phyloP scores from a whole-genome alignment of 73 alveolate species.

The Tetrahymena elliotti region DNA sequence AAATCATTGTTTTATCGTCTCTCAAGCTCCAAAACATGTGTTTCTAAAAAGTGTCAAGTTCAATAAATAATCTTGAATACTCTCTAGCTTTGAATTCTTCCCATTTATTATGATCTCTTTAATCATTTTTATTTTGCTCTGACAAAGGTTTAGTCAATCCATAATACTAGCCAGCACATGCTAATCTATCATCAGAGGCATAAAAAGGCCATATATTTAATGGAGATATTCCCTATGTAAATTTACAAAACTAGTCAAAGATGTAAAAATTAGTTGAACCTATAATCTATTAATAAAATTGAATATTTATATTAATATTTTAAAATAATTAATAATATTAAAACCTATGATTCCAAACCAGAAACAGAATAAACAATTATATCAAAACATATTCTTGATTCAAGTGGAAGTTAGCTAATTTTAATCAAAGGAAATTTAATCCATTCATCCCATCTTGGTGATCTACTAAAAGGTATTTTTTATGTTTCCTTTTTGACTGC shows the following conservation, averaged over 20 bases:
- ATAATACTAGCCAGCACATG: conserved; percentile 43
- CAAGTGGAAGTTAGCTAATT: conserved; percentile 47
- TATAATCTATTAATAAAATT: background rate
- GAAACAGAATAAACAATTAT: conserved; percentile 6
- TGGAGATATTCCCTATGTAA: conserved; percentile 19
- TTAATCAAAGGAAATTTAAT: conserved; percentile 18
- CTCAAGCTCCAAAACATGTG: conserved; percentile 45
- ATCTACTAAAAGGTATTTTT: conserved; percentile 18
- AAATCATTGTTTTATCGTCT: conserved; percentile 23
- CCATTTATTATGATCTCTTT: background rate
- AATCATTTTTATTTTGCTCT: background rate
- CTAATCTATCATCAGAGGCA: conserved; percentile 38
- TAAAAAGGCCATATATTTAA: conserved; percentile 55
- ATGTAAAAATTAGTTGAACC: conserved; percentile 28
- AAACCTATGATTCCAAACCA: conserved; percentile 30
- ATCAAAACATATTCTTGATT: conserved; percentile 43
- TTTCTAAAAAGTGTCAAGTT: conserved; percentile 5
- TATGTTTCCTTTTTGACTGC: background rate
- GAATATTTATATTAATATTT: background rate
- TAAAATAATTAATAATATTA: background rate
- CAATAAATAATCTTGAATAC: conserved; percentile 11
- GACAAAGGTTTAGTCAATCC: conserved; percentile 4
- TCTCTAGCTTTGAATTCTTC: background rate
- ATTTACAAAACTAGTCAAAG: conserved; percentile 42
- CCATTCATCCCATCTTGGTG: conserved; percentile 9